Percentiles rank a stretch among this genome's conserved stretches.
phyloP scores from a whole-genome alignment of 805 yeast species.

The Hemisphaericaspora nanyangensis region DNA sequence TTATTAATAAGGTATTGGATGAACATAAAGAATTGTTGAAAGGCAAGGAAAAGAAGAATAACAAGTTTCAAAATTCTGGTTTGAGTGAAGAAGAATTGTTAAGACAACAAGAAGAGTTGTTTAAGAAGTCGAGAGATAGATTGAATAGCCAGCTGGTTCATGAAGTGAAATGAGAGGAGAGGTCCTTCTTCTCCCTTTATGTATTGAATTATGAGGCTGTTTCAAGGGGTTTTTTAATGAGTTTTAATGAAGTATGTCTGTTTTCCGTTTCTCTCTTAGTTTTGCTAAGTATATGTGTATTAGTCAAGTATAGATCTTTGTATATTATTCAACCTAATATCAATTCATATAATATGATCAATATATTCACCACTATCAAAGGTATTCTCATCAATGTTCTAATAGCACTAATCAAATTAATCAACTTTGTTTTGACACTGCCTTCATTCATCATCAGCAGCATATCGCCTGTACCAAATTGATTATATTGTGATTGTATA shows the following conservation, averaged over 20 bases:
- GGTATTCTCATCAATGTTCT: constrained; percentile 76
- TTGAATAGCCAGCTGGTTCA: constrained; percentile 35
- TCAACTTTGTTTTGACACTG: constrained; percentile 49
- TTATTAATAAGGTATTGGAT: constrained; percentile 70
- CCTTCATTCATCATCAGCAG: constrained; percentile 38
- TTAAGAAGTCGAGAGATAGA: constrained; percentile 70
- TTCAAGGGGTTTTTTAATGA: too few species aligned
- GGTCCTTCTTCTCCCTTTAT: background rate
- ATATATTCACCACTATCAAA: constrained; percentile 59
- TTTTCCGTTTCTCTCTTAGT: too few species aligned
- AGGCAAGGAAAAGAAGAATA: constrained; percentile 85
- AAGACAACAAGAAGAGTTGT: constrained; percentile 88
- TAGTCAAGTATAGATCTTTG: too few species aligned
- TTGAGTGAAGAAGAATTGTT: constrained; percentile 88
- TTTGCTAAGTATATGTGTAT: too few species aligned
- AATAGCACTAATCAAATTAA: constrained; percentile 67
- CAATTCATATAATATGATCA: constrained; percentile 68
- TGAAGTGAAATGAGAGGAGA: background rate
- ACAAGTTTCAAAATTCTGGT: constrained; percentile 91
- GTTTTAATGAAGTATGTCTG: too few species aligned
- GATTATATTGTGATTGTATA: constrained; percentile 8
- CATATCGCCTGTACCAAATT: constrained; percentile 43
- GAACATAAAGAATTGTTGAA: constrained; percentile 88
- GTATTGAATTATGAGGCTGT: too few species aligned
- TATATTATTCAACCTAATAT: constrained; percentile 60